A percentile compares a stretch with the other conserved stretches of the same genome.
These are phyloP conservation scores for Fusarium avenaceum DNA, from an alignment of 2,329 filamentous ascomycete genomes.

Conservation along the genomic window DNA sequence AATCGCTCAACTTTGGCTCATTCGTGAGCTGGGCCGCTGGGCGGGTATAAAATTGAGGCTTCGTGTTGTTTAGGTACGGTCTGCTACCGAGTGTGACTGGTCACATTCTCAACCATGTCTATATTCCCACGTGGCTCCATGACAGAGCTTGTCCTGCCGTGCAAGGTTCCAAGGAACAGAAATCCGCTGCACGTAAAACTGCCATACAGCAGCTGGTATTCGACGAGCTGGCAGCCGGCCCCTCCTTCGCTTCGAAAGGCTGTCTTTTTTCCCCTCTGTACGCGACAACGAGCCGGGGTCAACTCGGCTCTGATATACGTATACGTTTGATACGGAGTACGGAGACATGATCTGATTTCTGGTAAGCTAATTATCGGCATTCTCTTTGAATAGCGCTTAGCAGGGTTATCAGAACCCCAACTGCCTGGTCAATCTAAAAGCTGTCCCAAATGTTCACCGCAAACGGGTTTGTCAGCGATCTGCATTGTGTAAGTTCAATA, in stretches of 20 bases:
- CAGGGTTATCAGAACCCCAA: too few species aligned
- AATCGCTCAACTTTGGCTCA: slow-evolving; percentile 20
- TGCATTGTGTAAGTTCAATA: slow-evolving; percentile 7
- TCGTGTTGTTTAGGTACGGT: neutral
- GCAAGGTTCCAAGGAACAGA: slow-evolving; percentile 9
- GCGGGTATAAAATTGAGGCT: slow-evolving; percentile 7
- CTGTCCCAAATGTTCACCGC: neutral
- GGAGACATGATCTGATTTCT: slow-evolving; percentile 24
- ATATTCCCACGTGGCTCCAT: slow-evolving; percentile 48
- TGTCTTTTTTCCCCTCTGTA: neutral
- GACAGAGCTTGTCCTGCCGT: slow-evolving; percentile 33
- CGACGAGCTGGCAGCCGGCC: slow-evolving; percentile 1
- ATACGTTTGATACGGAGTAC: neutral
- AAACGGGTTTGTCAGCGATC: slow-evolving; percentile 12
- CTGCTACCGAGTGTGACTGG: slow-evolving; percentile 35
- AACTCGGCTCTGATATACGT: slow-evolving; percentile 9
- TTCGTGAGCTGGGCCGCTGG: slow-evolving; percentile 12
- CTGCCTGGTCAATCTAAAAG: too few species aligned
- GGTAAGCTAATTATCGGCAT: neutral
- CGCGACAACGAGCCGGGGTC: neutral
- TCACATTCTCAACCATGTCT: slow-evolving; percentile 42
- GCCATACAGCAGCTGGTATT: slow-evolving; percentile 23
- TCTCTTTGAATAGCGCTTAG: neutral
- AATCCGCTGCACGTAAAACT: slow-evolving; percentile 39
- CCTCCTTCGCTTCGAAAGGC: slow-evolving; percentile 22